These are phyloP conservation scores for Antitrichia curtipendula DNA, from an alignment of 225 moss, liverwort and hornwort genomes.

Conservation along the genomic window DNA sequence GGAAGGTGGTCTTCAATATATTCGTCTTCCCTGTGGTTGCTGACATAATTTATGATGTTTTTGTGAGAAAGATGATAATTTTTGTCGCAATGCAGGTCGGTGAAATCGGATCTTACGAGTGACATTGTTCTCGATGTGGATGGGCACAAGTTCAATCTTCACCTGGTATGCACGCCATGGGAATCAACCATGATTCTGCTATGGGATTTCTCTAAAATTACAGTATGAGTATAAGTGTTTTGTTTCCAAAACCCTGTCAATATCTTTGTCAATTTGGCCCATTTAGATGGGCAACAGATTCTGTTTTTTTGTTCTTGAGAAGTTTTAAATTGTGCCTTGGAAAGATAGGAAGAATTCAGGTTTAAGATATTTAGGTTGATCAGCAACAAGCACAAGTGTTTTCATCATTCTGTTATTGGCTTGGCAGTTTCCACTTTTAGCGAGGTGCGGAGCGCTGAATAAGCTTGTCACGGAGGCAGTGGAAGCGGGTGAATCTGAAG, in stretches of 20 bases:
- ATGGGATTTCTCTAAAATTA: background rate
- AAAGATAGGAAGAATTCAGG: background rate
- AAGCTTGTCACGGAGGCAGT: slow-evolving; percentile 59
- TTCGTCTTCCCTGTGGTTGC: background rate
- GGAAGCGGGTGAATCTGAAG: slow-evolving; percentile 43
- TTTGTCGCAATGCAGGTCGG: slow-evolving; percentile 39
- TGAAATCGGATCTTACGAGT: slow-evolving; percentile 60
- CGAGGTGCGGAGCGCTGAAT: slow-evolving; percentile 52
- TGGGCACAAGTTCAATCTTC: slow-evolving; percentile 58
- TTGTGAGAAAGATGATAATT: background rate
- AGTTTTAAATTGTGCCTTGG: background rate
- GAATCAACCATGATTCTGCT: background rate
- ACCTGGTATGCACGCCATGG: slow-evolving; percentile 44
- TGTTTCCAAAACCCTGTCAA: background rate
- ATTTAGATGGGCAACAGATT: background rate
- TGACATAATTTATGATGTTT: background rate
- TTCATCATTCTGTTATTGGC: background rate
- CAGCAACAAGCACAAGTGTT: background rate
- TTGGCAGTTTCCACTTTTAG: slow-evolving; percentile 68
- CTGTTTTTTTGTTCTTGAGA: background rate
- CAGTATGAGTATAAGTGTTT: background rate
- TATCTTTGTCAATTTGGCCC: background rate
- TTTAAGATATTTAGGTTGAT: background rate
- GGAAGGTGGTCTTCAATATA: background rate
- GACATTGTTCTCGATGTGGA: slow-evolving; percentile 57